A percentile compares a stretch with the other conserved stretches of the same genome.
These are phyloP conservation scores for Kwoniella sp. DNA, from an alignment of 768 basidiomycete species.

Conservation along the genomic window DNA sequence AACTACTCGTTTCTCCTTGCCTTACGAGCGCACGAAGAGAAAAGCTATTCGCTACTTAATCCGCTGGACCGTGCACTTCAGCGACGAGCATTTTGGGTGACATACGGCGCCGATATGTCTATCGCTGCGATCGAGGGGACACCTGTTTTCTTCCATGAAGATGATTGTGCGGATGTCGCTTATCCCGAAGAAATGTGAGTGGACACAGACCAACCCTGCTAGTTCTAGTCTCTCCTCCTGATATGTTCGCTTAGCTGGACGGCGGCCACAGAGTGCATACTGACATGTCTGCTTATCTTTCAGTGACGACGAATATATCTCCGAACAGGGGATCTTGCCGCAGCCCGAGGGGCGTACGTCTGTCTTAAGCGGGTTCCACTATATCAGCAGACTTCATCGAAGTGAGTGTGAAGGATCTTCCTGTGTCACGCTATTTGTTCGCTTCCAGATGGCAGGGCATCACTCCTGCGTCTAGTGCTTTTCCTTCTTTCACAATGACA, in stretches of 20 bases:
- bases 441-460: too few relatives aligned
- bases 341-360: conserved; percentile 87
- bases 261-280: too few relatives aligned
- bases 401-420: conserved; percentile 5
- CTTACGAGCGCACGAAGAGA: conserved; percentile 27
- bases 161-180: conserved; percentile 66
- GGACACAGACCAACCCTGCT: too few relatives aligned
- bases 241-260: too few relatives aligned
- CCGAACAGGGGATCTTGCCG: conserved; percentile 75
- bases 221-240: too few relatives aligned
- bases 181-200: conserved; percentile 50
- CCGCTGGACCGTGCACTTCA: conserved; percentile 85
- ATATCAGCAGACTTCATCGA: conserved; percentile 68
- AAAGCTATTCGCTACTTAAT: conserved; percentile 74
- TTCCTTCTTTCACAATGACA: too few relatives aligned
- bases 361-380: conserved; percentile 81
- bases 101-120: conserved; percentile 89
- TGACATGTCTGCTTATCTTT: conserved; percentile 46
- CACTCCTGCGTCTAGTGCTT: too few relatives aligned
- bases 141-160: conserved; percentile 62
- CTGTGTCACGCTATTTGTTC: neutral
- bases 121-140: conserved; percentile 61
- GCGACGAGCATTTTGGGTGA: conserved; percentile 83
- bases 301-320: conserved; percentile 64
- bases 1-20: conserved; percentile 6